Evolutionary conservation across 1,139 yeast species (phyloP), one percentile per base, ranked within the genome.

Genomic region (Fermentozyma sake): DNA sequence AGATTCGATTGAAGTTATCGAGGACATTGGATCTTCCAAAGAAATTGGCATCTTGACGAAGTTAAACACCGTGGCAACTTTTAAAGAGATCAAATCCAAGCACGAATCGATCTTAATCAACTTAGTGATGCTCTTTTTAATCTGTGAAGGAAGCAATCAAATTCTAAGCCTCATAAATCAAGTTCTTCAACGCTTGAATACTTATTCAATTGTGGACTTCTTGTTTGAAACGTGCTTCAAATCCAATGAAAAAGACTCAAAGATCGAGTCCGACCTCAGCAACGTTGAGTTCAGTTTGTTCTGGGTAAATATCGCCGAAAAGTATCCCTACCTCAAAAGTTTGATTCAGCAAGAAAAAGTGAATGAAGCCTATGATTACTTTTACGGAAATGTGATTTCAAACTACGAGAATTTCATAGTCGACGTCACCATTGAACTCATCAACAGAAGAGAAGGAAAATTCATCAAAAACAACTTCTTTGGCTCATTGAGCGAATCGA

Each of bases 401-500:
- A 30, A 18, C 15, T 30, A 24, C 23, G 42, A 39, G 7, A 30
- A 46, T 10, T 55, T 52, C 32, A 35, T 58, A 10, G 42, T 53
- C n/a, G 52, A 59, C 29, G 45, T 58, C 2, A 49, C 56, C 7
- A 42, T 60, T 22, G 65, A 58, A 22, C 47, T 65, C 28, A 46
- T 64, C 5, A 58, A 55, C 29, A 39, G 48, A 13, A 46, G 48
- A 12, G 55, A 57, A 30, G 58, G 58, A 2, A 33, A 41, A 11
- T 35, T 44, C 13, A 44, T 61, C 11, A 39, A 45, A 20, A 37
- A 44, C 8, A 25, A 33, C 6, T 51, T 61, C 27, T 35, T 58
- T 12, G 35, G 35, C 9, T 46, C 48, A 18, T 41, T 58, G 23
- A 38, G 45, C 23, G 22, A 24, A 5, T 22, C 41, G 3, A 34